phyloP scores from a whole-genome alignment of 78 protist genomes.

The Cavenderia fasciculata region DNA sequence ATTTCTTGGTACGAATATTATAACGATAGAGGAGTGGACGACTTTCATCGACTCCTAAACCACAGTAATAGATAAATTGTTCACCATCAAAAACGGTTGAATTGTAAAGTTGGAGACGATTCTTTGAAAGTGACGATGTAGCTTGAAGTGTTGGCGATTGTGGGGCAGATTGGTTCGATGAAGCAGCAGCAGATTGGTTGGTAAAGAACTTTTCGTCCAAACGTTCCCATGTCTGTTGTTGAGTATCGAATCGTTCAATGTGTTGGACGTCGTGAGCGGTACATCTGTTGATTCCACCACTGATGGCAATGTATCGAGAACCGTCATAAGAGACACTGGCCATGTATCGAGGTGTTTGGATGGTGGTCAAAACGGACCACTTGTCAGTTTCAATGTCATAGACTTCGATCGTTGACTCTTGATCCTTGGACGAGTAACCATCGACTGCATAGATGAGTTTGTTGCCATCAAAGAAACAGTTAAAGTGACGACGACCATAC shows the following conservation, averaged over 20 bases:
- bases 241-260: slow-evolving; percentile 55
- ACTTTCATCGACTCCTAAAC: slow-evolving; percentile 44
- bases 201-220: background rate
- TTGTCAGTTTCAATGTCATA: slow-evolving; percentile 32
- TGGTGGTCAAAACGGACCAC: background rate
- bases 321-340: slow-evolving; percentile 57
- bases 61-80: slow-evolving; percentile 30
- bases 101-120: slow-evolving; percentile 38
- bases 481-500: slow-evolving; percentile 9
- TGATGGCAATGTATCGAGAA: slow-evolving; percentile 26
- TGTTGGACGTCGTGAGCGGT: slow-evolving; percentile 6
- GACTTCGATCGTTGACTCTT: slow-evolving; percentile 34
- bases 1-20: slow-evolving; percentile 26
- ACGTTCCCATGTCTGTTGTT: slow-evolving; percentile 1
- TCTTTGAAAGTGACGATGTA: background rate
- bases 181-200: background rate
- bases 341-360: slow-evolving; percentile 41
- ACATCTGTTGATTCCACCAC: slow-evolving; percentile 51
- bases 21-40: slow-evolving; percentile 39
- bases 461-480: slow-evolving; percentile 20
- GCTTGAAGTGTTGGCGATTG: background rate
- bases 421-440: slow-evolving; percentile 39
- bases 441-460: slow-evolving; percentile 54
- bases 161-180: background rate
- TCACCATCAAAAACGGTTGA: slow-evolving; percentile 49